A percentile compares a stretch with the other conserved stretches of the same genome.
These are phyloP conservation scores for Filobasidium wieringae DNA, from an alignment of 768 basidiomycete genomes.

Conservation along the genomic window DNA sequence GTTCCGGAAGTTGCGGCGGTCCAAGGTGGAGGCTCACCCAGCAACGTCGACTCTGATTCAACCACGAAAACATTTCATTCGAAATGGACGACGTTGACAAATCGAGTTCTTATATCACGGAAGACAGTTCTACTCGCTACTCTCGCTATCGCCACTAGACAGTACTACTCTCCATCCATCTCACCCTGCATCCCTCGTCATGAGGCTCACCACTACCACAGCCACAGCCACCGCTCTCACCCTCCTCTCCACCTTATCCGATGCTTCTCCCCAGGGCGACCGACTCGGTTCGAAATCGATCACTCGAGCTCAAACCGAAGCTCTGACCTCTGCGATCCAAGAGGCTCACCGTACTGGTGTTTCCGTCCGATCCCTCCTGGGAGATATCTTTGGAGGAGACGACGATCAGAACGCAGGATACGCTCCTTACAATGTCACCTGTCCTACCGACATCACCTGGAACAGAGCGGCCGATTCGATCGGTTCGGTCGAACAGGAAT, in stretches of 20 bases:
- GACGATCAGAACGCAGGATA: slow-evolving; percentile 13
- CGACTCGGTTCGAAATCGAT: not conserved
- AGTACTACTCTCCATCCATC: too few species aligned
- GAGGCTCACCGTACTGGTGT: slow-evolving; percentile 1
- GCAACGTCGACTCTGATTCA: too few species aligned
- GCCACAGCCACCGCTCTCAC: not conserved
- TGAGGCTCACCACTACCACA: not conserved
- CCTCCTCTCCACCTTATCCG: not conserved
- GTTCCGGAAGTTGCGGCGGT: too few species aligned
- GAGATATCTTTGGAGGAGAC: slow-evolving; percentile 7
- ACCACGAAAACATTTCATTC: too few species aligned
- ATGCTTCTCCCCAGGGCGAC: not conserved
- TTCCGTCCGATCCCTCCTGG: not conserved
- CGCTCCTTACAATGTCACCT: slow-evolving; percentile 28
- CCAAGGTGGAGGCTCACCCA: too few species aligned
- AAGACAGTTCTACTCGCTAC: too few species aligned
- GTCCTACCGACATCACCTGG: slow-evolving; percentile 28
- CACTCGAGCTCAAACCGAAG: slow-evolving; percentile 7
- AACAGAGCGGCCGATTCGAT: slow-evolving; percentile 23
- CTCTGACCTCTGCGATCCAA: not conserved
- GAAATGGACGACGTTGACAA: too few species aligned
- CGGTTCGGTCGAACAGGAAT: slow-evolving; percentile 20
- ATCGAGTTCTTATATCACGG: too few species aligned
- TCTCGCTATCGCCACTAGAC: too few species aligned
- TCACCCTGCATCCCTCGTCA: too few species aligned